These are phyloP conservation scores for Graphilbum ipis-grandicollis DNA, from an alignment of 2,329 filamentous ascomycete species.

Conservation along the genomic window DNA sequence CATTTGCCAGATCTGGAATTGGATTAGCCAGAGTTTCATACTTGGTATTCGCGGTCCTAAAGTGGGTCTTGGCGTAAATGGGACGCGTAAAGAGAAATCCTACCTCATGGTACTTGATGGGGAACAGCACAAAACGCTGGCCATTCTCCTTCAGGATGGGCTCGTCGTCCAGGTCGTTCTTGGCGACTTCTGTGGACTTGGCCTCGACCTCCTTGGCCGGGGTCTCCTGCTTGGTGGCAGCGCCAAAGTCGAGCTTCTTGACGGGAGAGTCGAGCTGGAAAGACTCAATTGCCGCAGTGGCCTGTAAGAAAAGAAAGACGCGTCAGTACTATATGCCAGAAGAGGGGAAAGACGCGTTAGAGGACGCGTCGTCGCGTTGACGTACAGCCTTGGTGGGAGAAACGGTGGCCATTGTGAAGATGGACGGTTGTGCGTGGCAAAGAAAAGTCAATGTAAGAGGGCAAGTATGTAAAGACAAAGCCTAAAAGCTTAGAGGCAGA, in stretches of 20 bases:
- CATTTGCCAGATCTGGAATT: slow-evolving; percentile 96
- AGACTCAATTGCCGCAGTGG: slow-evolving; percentile 68
- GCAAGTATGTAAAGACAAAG: too few species aligned
- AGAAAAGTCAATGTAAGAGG: too few species aligned
- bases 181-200: slow-evolving; percentile 28
- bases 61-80: too few species aligned
- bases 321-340: too few species aligned
- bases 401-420: slow-evolving; percentile 46
- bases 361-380: slow-evolving; percentile 10
- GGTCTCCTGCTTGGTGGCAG: slow-evolving; percentile 67
- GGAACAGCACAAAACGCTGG: slow-evolving; percentile 91
- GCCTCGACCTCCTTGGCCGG: slow-evolving; percentile 24
- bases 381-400: slow-evolving; percentile 17
- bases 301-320: slow-evolving; percentile 34
- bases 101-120: slow-evolving; percentile 99
- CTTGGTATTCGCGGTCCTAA: too few species aligned
- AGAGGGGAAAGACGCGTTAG: slow-evolving; percentile 5
- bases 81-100: slow-evolving; percentile 28
- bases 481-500: too few species aligned
- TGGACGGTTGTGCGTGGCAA: neutral
- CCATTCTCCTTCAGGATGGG: slow-evolving; percentile 91
- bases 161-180: slow-evolving; percentile 62
- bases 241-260: slow-evolving; percentile 81
- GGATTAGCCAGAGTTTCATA: too few species aligned
- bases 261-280: slow-evolving; percentile 86